Evolutionary conservation across 164 flowering plant species (phyloP).

Genomic region (Akebia trifoliata): DNA sequence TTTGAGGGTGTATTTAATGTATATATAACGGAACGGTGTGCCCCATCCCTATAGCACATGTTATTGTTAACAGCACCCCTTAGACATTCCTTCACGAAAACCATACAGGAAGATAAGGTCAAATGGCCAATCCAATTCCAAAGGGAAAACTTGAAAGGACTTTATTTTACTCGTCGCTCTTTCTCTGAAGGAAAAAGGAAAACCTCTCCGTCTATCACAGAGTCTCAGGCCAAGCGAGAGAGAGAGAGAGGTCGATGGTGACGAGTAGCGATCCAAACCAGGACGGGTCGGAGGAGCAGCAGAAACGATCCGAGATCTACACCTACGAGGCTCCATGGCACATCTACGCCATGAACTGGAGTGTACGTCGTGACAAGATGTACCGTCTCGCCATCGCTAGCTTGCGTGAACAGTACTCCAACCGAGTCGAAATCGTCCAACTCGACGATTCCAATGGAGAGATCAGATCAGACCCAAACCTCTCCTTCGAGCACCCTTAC

Average conservation of each 20-base stretch:
- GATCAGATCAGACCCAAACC: conserved; percentile 59
- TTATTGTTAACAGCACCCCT: too few relatives aligned
- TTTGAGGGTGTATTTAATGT: too few relatives aligned
- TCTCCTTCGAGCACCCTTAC: conserved; percentile 87
- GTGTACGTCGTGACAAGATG: conserved; percentile 85
- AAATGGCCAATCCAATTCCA: too few relatives aligned
- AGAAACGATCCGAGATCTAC: conserved; percentile 90
- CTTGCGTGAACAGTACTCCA: conserved; percentile 67
- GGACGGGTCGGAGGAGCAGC: conserved; percentile 74
- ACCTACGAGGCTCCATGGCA: conserved; percentile 97
- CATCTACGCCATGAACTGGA: conserved; percentile 98
- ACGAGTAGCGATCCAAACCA: conserved; percentile 40
- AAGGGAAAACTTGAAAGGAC: too few relatives aligned
- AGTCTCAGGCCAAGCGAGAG: background rate
- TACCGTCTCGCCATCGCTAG: conserved; percentile 87
- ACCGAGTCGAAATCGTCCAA: conserved; percentile 78
- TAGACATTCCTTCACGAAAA: too few relatives aligned
- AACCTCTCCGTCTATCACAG: too few relatives aligned
- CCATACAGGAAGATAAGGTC: too few relatives aligned
- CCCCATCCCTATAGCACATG: too few relatives aligned
- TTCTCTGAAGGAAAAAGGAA: too few relatives aligned
- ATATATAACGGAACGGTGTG: too few relatives aligned
- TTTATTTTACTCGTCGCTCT: too few relatives aligned
- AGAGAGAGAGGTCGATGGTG: conserved; percentile 22
- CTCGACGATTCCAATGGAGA: conserved; percentile 76